Base-by-base conservation (phyloP, 441 rosid species). In the Daphne laureola region DNA sequence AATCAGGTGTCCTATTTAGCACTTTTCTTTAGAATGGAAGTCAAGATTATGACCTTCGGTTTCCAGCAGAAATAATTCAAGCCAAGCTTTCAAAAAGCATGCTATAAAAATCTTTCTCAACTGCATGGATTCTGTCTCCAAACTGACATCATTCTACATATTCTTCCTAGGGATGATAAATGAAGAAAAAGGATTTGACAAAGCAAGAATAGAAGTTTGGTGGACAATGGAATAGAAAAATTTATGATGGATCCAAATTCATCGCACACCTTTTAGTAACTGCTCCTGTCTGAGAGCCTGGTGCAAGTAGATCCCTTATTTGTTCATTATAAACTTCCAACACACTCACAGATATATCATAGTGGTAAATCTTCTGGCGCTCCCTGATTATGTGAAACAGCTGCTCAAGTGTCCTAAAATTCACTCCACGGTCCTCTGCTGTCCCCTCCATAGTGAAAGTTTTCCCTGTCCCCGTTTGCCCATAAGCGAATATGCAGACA, bases 401-500 rank as follows among this genome's bases (percentile, higher is more conserved):
- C 75, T 87, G 82, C 54, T 89, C 76, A 27, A 89, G 81, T 55
- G 84, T 89, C 73, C 89, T 78, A 55, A 78, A 93, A 67, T 89
- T 93, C 52, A 93, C 98, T 65, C 98, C 98, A 54, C 97, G 96
- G 31, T 79, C 87, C 66, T 81, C 78, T 49, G 66, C 78, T 67
- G 89, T 84, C 17, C 97, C 97, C 59, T 93, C 96, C 98, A 89
- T 93, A 35, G 96, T 89, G 62, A 81, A 93, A 41, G 96, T 89
- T 66, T 93, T 93, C n/a, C 97, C 91, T 2, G 90, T 84, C 51
- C 98, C 98, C 38, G 98, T 92, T 73, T 92, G 98, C 35, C 98
- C 97, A 68, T 89, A 86, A 56, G 97, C 97, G 50, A 86, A 92
- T 54, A 92, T 81, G 69, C 97, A 92, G 12, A 83, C 98, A 66